Conservation (phyloP, 306 rosid species). For the Vachellia collinsii region DNA sequence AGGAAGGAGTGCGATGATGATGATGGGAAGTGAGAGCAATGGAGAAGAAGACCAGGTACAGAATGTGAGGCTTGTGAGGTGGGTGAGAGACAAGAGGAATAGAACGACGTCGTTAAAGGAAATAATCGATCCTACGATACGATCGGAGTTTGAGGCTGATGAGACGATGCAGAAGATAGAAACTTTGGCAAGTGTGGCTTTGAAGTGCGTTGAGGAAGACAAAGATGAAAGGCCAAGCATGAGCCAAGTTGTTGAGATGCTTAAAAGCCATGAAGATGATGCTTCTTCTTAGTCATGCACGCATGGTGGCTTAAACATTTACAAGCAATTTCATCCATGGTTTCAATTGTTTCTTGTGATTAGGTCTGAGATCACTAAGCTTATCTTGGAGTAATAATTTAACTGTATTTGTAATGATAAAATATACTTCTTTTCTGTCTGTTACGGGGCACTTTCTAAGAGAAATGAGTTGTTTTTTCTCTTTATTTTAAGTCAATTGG, state of each 20-base stretch:
- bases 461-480: background rate
- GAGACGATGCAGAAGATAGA: constrained; percentile 26
- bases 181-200: constrained; percentile 41
- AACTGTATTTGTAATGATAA: background rate
- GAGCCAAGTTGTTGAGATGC: constrained; percentile 61
- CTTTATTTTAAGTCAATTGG: no score
- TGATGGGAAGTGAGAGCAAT: background rate
- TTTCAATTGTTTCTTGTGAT: background rate
- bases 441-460: background rate
- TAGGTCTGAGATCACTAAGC: background rate
- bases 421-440: no score
- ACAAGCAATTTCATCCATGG: background rate
- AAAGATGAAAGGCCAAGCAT: constrained; percentile 52
- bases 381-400: background rate
- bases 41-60: constrained; percentile 23
- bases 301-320: background rate
- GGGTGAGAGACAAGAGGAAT: constrained; percentile 49
- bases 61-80: constrained; percentile 38
- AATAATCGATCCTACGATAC: background rate
- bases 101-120: background rate
- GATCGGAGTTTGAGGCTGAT: background rate
- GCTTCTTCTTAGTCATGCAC: constrained; percentile 1
- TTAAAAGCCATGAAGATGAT: constrained; percentile 11
- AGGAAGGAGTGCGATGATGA: constrained; percentile 34
- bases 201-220: constrained; percentile 54